A percentile compares a stretch with the other conserved stretches of the same genome.
Evolutionary conservation across 306 rosid species (phyloP).

Genomic region (Begonia masoniana): DNA sequence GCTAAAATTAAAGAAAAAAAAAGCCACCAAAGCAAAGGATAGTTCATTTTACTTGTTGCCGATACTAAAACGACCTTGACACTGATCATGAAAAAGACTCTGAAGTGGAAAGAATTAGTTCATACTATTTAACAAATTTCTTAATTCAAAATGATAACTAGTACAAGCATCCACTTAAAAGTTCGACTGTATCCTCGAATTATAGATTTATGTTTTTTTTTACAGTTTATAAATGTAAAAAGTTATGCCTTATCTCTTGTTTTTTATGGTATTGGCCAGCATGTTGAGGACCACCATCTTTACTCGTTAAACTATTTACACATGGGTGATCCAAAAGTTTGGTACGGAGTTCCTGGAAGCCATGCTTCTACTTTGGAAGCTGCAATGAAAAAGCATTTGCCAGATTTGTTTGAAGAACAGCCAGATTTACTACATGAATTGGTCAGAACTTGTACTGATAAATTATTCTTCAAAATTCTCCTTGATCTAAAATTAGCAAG

Average conservation of each 20-base stretch:
- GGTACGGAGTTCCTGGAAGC: conserved; percentile 92
- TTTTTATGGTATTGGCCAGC: conserved; percentile 44
- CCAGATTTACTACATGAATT: conserved; percentile 91
- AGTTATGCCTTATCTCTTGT: conserved; percentile 12
- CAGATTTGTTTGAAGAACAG: conserved; percentile 80
- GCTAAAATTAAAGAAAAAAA: too few species aligned
- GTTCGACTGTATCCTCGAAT: background rate
- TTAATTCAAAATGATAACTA: background rate
- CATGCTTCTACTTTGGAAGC: conserved; percentile 59
- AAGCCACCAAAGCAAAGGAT: too few species aligned
- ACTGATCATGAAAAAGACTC: too few species aligned
- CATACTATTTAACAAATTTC: too few species aligned
- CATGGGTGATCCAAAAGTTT: conserved; percentile 86
- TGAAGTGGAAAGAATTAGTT: too few species aligned
- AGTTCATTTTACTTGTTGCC: too few species aligned
- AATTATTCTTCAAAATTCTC: too few species aligned
- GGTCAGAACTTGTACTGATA: conserved; percentile 25
- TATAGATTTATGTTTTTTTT: background rate
- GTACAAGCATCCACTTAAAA: conserved; percentile 1
- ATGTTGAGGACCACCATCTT: conserved; percentile 96
- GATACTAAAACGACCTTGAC: too few species aligned
- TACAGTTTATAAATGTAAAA: conserved; percentile 5
- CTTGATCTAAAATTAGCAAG: too few species aligned
- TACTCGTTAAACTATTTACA: conserved; percentile 88
- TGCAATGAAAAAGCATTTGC: conserved; percentile 74